Percentiles rank a stretch among this genome's conserved stretches.
Evolutionary conservation across 108 stramenopile genomes (phyloP).

Genomic region (Skeletonema costatum): DNA sequence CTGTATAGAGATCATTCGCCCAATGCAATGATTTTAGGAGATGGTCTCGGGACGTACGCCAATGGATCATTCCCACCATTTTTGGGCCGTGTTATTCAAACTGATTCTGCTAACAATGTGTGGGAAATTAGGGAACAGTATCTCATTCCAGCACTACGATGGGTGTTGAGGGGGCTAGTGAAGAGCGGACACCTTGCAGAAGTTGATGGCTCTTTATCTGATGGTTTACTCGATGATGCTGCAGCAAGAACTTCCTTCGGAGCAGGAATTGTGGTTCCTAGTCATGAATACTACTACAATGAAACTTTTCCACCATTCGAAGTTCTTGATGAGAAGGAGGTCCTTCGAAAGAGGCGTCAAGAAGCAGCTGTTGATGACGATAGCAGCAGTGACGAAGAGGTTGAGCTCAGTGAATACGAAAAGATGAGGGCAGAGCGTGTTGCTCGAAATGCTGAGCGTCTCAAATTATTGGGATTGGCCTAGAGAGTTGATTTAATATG

Average conservation of each 20-base stretch:
- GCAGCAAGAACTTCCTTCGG: slow-evolving; percentile 21
- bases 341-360: slow-evolving; percentile 48
- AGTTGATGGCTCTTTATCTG: slow-evolving; percentile 49
- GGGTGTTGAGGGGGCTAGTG: slow-evolving; percentile 84
- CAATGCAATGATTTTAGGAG: slow-evolving; percentile 35
- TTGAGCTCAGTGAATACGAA: slow-evolving; percentile 90
- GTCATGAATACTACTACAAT: slow-evolving; percentile 63
- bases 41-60: slow-evolving; percentile 49
- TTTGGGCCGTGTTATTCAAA: slow-evolving; percentile 75
- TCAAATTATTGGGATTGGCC: slow-evolving; percentile 80
- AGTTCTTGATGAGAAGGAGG: slow-evolving; percentile 66
- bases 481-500: slow-evolving; percentile 22
- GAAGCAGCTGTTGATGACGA: slow-evolving; percentile 14
- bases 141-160: slow-evolving; percentile 74
- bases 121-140: slow-evolving; percentile 86
- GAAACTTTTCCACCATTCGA: slow-evolving; percentile 55
- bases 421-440: slow-evolving; percentile 83
- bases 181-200: slow-evolving; percentile 76
- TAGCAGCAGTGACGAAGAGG: slow-evolving; percentile 36
- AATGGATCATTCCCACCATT: slow-evolving; percentile 83
- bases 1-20: slow-evolving; percentile 53
- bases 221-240: slow-evolving; percentile 55
- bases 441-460: slow-evolving; percentile 81
- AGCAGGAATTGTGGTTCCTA: slow-evolving; percentile 33
- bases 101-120: slow-evolving; percentile 16